Evolutionary conservation across 2,329 filamentous ascomycete species (phyloP).

Genomic region (Rachicladosporium sp.): DNA sequence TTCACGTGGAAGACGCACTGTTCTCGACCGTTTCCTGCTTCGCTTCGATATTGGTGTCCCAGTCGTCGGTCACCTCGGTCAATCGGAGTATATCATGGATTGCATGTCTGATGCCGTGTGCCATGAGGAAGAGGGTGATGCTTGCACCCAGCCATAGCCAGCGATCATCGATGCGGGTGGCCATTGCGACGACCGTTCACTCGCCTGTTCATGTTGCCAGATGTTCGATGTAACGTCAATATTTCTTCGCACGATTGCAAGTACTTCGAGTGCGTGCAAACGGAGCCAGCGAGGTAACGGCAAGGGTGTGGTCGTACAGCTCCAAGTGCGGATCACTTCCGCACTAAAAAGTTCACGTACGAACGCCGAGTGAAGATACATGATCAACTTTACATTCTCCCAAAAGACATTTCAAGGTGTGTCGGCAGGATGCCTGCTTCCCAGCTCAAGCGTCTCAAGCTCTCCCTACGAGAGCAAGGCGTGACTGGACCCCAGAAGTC

Average conservation of each 20-base stretch:
- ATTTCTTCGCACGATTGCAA: too few relatives aligned
- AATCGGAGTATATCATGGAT: constrained; percentile 50
- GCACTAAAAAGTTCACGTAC: too few relatives aligned
- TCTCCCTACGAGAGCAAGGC: constrained; percentile 77
- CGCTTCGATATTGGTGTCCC: constrained; percentile 38
- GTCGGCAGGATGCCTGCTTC: constrained; percentile 66
- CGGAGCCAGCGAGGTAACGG: too few relatives aligned
- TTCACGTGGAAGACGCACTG: too few relatives aligned
- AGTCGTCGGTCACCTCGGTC: constrained; percentile 52
- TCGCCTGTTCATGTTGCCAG: too few relatives aligned
- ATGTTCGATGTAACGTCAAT: too few relatives aligned
- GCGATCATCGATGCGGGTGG: constrained; percentile 29
- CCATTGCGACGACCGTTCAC: constrained; percentile 14
- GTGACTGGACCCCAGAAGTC: constrained; percentile 85
- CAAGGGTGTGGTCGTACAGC: too few relatives aligned
- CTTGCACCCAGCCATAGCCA: constrained; percentile 37
- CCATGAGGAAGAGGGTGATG: constrained; percentile 46
- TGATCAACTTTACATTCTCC: too few relatives aligned
- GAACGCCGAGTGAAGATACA: too few relatives aligned
- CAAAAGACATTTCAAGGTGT: too few relatives aligned
- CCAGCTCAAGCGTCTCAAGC: constrained; percentile 90
- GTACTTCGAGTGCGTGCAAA: too few relatives aligned
- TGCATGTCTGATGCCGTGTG: constrained; percentile 45
- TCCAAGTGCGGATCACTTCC: too few relatives aligned
- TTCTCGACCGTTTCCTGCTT: constrained; percentile 64